A percentile compares a stretch with the other conserved stretches of the same genome.
These are phyloP conservation scores for Polyporus arcularius DNA, from an alignment of 768 basidiomycete species.

Conservation along the genomic window DNA sequence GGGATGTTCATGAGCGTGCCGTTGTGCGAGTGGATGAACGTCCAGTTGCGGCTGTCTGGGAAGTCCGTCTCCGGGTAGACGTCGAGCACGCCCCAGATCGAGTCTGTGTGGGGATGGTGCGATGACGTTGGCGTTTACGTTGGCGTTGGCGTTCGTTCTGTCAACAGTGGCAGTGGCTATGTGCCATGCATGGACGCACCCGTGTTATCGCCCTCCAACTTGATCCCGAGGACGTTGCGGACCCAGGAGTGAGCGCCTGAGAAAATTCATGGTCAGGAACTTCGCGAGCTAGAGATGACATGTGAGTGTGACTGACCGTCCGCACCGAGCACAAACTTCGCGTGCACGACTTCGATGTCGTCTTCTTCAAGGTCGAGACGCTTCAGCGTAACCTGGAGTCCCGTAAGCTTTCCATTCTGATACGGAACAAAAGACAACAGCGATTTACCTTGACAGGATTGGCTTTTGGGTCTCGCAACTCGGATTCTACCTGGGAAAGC, in stretches of 20 bases:
- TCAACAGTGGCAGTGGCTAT: no score
- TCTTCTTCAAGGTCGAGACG: constrained; percentile 38
- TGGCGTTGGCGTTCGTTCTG: no score
- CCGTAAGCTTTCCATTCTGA: not conserved
- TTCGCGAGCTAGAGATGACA: not conserved
- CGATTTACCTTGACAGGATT: constrained; percentile 35
- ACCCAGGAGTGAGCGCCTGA: constrained; percentile 85
- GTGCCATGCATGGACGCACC: constrained; percentile 24
- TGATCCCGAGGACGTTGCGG: constrained; percentile 61
- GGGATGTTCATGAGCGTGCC: constrained; percentile 57
- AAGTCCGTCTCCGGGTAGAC: constrained; percentile 51
- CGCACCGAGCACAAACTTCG: constrained; percentile 76
- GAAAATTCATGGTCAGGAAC: not conserved
- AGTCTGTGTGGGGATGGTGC: constrained; percentile 46
- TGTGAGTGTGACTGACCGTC: constrained; percentile 50
- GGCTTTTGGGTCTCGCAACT: constrained; percentile 43
- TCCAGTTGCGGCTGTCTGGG: constrained; percentile 53
- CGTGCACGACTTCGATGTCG: constrained; percentile 59
- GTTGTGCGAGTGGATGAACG: constrained; percentile 52
- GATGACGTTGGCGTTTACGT: constrained; percentile 21
- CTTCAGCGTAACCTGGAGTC: constrained; percentile 48
- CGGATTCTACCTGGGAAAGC: constrained; percentile 42
- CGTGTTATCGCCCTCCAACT: constrained; percentile 77
- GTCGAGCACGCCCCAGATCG: constrained; percentile 83
- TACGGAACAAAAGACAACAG: not conserved